These are phyloP conservation scores for Solanum hybrid DNA, from an alignment of 305 asterid genomes.

Conservation along the genomic window DNA sequence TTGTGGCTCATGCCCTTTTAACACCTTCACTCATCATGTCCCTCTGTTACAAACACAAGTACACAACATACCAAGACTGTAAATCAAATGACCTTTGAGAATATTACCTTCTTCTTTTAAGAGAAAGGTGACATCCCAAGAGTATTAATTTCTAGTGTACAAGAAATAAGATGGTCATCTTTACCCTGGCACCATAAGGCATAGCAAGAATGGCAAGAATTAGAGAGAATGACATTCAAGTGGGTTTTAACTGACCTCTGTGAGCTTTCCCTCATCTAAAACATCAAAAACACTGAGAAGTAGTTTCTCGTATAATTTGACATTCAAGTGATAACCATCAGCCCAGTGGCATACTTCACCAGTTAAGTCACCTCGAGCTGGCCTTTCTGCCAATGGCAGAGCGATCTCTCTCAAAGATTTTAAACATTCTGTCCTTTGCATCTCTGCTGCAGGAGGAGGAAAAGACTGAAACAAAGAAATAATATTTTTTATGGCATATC, in stretches of 20 bases:
- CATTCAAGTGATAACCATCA: slow-evolving; percentile 94
- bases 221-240: not conserved
- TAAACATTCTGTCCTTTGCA: slow-evolving; percentile 84
- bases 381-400: slow-evolving; percentile 85
- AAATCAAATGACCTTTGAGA: not conserved
- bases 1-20: not conserved
- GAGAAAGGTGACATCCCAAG: not conserved
- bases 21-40: not conserved
- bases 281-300: slow-evolving; percentile 91
- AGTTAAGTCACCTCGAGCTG: slow-evolving; percentile 97
- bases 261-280: slow-evolving; percentile 97
- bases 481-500: slow-evolving; percentile 4
- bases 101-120: not conserved
- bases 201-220: not conserved
- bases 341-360: slow-evolving; percentile 99
- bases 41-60: not conserved
- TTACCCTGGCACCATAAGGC: not conserved
- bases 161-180: not conserved
- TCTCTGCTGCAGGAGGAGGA: slow-evolving; percentile 80
- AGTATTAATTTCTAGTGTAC: not conserved
- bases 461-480: slow-evolving; percentile 51
- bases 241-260: slow-evolving; percentile 60
- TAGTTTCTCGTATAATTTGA: slow-evolving; percentile 83
- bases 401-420: slow-evolving; percentile 83
- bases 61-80: not conserved